Base-by-base conservation (phyloP, 345 rosid species). In the Dipteronia dyeriana region DNA sequence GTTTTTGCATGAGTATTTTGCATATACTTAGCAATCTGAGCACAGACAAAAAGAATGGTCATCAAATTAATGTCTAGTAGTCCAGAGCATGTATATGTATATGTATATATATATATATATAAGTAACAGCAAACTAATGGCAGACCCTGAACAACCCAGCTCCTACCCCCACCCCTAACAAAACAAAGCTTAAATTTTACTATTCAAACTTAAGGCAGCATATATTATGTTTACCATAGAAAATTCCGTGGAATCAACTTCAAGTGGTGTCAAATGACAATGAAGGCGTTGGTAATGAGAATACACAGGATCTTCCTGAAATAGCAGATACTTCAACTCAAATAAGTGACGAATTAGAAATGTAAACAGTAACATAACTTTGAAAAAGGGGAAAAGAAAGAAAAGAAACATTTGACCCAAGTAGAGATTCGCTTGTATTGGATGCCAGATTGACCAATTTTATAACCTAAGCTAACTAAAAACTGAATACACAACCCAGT, bases 1-100 rank as follows among this genome's bases (percentile, higher is more conserved):
- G 97, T 95, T 85, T 88, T 88, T 25, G 92, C 98, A 86, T 91
- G 98, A 66, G 97, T 95, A 77, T 93, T 95, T 79, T 75, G 86
- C 91, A 86, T 82, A 79, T 93, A 95, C 39, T 66, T 93, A 20
- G 86, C 86, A 81, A 95, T 84, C 98, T 93, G 80, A 64, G 54
- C 74, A 84, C 19, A 53, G 62, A 4, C 81, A 38, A 39, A 76
- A 81, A 67, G 23, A 65, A 80, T 29, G 61, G 7, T 67, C 57
- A 43, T 71, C 60, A 61, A 34, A 68, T 73, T 60, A 57, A 22
- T 25, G 59, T 26, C 54, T 20, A 65, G 51, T 66, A n/a, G 59
- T 26, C 54, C 25, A 65, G 51, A 73, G 14, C 73, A 23, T 60
- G 53, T 57, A 71, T 31, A n/a, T n/a, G n/a, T n/a, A n/a, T n/a